Evolutionary conservation across 2,329 filamentous ascomycete genomes (phyloP), one percentile per base, ranked within the genome.

Genomic region (Sclerotinia glacialis): DNA sequence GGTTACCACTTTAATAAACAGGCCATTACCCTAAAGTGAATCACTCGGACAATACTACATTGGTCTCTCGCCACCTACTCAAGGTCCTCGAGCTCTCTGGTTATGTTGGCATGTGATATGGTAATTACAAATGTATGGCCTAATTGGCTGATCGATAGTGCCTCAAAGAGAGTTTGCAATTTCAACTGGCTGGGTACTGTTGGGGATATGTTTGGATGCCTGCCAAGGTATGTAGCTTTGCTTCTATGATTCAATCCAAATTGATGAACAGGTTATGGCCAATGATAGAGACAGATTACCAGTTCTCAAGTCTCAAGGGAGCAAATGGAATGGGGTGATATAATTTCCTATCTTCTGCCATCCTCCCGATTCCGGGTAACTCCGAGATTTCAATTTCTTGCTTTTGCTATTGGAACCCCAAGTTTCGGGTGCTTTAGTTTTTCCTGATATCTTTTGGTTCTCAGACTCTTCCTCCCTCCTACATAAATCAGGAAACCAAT

Each of bases 161-260:
- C 0, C 3, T 31, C 2, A 55, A 28, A 28, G 42, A 12, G 11
- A 46, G 2, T 11, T 31, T 59, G 5, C 18, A 59, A 44, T 46
- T 56, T n/a, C 26, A 46, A 31, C 3, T 34, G 0, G 11, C 3
- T 34, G 55, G 6, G 18, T 1, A 12, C 34, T 21, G 28, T 31
- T 16, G 5, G 2, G 0, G 5, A n/a, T 3, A n/a, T 31, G 2
- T 9, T n/a, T 9, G 12, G 2, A 6, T 4, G n/a, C 44, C 16
- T 5, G 9, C 6, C n/a, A 56, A 12, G 54, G 11, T 40, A 16
- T 26, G 2, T 11, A 31, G 4, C 12, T 7, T 11, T 16, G 1
- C 18, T 46, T 34, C 6, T 18, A 16, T 3, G 12, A 34, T 3
- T 16, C 9, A 31, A 34, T 0, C 6, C 18, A n/a, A n/a, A n/a